A percentile compares a stretch with the other conserved stretches of the same genome.
Conservation (phyloP, 2,329 filamentous ascomycete genomes). For the Knoxdaviesia proteae region DNA sequence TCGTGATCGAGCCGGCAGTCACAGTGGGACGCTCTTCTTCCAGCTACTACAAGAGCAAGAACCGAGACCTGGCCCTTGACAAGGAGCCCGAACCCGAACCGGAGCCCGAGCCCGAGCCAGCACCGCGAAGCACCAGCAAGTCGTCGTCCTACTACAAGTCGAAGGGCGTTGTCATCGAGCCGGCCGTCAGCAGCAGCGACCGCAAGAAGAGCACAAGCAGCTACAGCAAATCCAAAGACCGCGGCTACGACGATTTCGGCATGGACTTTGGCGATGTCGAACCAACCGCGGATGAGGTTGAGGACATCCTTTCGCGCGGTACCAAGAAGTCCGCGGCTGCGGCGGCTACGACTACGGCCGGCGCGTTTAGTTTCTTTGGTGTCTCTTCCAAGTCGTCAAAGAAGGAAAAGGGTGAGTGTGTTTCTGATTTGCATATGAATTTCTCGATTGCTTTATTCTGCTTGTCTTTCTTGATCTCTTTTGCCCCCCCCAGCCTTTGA, state of each 20-base stretch:
- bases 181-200: slow-evolving; percentile 21
- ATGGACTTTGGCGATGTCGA: slow-evolving; percentile 7
- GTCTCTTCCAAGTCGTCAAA: slow-evolving; percentile 15
- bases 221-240: slow-evolving; percentile 12
- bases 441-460: background rate
- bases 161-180: slow-evolving; percentile 27
- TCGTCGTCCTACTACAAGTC: slow-evolving; percentile 29
- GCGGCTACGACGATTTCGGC: slow-evolving; percentile 4
- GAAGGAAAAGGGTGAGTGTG: slow-evolving; percentile 13
- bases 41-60: slow-evolving; percentile 25
- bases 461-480: background rate
- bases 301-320: slow-evolving; percentile 17
- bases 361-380: slow-evolving; percentile 38
- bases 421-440: background rate
- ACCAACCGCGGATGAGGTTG: slow-evolving; percentile 20
- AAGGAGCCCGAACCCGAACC: slow-evolving; percentile 6
- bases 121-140: slow-evolving; percentile 15
- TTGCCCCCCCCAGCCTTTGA: no score
- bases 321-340: slow-evolving; percentile 6
- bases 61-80: slow-evolving; percentile 8
- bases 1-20: no score
- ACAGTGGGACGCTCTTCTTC: background rate
- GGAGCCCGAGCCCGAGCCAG: slow-evolving; percentile 8
- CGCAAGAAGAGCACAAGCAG: slow-evolving; percentile 8
- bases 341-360: slow-evolving; percentile 9